A percentile compares a stretch with the other conserved stretches of the same genome.
Evolutionary conservation across 2,329 filamentous ascomycete genomes (phyloP).

Genomic region (Dissoconium aciculare): DNA sequence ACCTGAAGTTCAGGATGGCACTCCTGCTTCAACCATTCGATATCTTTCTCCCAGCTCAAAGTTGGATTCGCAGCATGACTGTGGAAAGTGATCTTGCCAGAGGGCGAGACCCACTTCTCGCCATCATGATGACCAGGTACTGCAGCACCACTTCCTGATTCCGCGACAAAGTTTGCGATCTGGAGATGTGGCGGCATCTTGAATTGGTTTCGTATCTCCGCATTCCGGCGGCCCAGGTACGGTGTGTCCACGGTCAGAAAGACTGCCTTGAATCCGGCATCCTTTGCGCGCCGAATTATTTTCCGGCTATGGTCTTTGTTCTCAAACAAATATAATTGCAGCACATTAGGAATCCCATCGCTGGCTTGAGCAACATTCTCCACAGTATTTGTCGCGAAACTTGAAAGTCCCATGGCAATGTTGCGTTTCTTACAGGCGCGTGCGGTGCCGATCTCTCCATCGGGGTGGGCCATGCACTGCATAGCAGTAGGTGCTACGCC

Average conservation of each 20-base stretch:
- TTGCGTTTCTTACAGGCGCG: constrained; percentile 32
- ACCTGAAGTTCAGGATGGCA: constrained; percentile 34
- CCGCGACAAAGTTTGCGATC: constrained; percentile 23
- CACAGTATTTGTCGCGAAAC: constrained; percentile 34
- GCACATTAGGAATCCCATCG: constrained; percentile 32
- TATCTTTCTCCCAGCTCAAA: constrained; percentile 34
- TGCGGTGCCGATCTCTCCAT: constrained; percentile 38
- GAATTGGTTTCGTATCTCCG: constrained; percentile 42
- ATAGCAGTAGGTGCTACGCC: constrained; percentile 41
- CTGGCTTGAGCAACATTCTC: constrained; percentile 37
- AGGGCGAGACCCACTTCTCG: constrained; percentile 19
- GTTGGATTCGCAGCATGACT: constrained; percentile 28
- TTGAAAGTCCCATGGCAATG: constrained; percentile 36
- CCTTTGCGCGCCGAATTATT: constrained; percentile 22
- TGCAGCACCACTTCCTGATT: constrained; percentile 5
- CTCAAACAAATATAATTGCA: constrained; percentile 42
- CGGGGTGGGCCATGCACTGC: constrained; percentile 38
- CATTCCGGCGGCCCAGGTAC: constrained; percentile 38
- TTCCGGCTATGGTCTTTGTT: constrained; percentile 36
- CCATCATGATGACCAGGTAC: constrained; percentile 19
- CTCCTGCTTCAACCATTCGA: constrained; percentile 34
- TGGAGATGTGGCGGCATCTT: constrained; percentile 24
- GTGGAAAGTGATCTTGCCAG: constrained; percentile 26
- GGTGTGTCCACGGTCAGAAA: constrained; percentile 44
- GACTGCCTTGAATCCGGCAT: constrained; percentile 39